Conservation (phyloP, 352 stramenopile species). For the Globisporangium cylindrosporum region DNA sequence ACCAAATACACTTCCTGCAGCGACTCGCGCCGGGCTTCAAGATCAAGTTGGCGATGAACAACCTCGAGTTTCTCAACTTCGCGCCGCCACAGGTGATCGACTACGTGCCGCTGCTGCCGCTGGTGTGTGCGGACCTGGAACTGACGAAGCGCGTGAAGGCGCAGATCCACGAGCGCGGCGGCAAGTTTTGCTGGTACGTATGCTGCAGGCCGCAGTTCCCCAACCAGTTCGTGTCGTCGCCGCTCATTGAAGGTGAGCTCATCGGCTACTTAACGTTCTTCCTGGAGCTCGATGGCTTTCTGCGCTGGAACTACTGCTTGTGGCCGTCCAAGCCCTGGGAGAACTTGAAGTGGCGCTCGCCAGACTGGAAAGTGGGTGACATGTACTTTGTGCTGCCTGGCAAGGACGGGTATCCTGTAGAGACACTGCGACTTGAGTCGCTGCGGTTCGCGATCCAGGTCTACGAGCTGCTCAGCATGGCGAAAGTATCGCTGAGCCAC, state of each 20-base stretch:
- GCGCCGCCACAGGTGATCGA: slow-evolving; percentile 65
- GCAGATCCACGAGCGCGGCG: slow-evolving; percentile 54
- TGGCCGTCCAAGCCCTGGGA: slow-evolving; percentile 62
- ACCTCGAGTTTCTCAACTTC: slow-evolving; percentile 67
- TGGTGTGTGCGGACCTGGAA: slow-evolving; percentile 63
- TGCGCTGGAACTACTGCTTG: slow-evolving; percentile 83
- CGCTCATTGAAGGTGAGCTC: slow-evolving; percentile 67
- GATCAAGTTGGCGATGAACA: slow-evolving; percentile 75
- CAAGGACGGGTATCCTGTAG: slow-evolving; percentile 52
- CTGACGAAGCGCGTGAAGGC: slow-evolving; percentile 47
- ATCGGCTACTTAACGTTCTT: slow-evolving; percentile 77
- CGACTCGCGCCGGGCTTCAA: slow-evolving; percentile 60
- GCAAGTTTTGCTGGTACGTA: slow-evolving; percentile 79
- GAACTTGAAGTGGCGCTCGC: slow-evolving; percentile 56
- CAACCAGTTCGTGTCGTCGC: slow-evolving; percentile 80
- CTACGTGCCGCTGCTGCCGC: slow-evolving; percentile 63
- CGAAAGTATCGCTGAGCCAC: slow-evolving; percentile 30
- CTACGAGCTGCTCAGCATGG: slow-evolving; percentile 60
- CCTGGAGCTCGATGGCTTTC: slow-evolving; percentile 72
- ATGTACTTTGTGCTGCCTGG: slow-evolving; percentile 85
- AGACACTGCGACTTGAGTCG: slow-evolving; percentile 68
- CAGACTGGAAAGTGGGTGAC: slow-evolving; percentile 70
- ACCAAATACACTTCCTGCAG: slow-evolving; percentile 63
- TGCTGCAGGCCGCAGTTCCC: slow-evolving; percentile 66
- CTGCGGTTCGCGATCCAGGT: slow-evolving; percentile 65